phyloP scores from a whole-genome alignment of 768 basidiomycete genomes.

The Omphalotus guepiniiformis region DNA sequence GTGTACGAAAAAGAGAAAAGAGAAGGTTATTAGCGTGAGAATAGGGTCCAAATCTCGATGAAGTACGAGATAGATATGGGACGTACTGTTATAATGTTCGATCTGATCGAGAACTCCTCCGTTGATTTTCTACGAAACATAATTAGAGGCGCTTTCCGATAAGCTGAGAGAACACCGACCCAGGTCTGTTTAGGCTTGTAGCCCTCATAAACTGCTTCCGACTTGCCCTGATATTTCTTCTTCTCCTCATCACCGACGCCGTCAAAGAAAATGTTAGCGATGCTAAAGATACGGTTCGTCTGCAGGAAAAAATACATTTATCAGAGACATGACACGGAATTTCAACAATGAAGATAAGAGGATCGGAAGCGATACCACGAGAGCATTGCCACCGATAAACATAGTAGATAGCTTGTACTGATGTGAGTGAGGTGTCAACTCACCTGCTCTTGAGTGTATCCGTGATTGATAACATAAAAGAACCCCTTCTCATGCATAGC shows the following conservation, averaged over 20 bases:
- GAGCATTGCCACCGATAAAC: no score
- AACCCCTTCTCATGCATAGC: no score
- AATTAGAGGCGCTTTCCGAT: not conserved
- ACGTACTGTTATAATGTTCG: conserved; percentile 38
- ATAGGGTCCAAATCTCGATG: not conserved
- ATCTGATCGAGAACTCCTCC: conserved; percentile 37
- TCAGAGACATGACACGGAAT: no score
- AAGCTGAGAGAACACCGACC: conserved; percentile 26
- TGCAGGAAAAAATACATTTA: conserved; percentile 14
- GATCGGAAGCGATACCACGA: no score
- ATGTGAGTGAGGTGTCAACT: no score
- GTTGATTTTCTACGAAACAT: conserved; percentile 29
- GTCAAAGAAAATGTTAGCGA: conserved; percentile 40
- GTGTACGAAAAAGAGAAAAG: not conserved
- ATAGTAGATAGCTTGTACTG: no score
- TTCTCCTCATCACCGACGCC: conserved; percentile 38
- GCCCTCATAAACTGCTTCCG: conserved; percentile 43
- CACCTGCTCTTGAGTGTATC: no score
- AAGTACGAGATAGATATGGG: no score
- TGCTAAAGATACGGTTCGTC: conserved; percentile 42
- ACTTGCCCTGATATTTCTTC: conserved; percentile 30
- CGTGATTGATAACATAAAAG: no score
- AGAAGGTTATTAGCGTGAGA: not conserved
- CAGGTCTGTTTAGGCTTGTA: conserved; percentile 49
- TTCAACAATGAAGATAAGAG: no score